Conservation (phyloP, 148 eudicot genomes). For the Cornus florida region DNA sequence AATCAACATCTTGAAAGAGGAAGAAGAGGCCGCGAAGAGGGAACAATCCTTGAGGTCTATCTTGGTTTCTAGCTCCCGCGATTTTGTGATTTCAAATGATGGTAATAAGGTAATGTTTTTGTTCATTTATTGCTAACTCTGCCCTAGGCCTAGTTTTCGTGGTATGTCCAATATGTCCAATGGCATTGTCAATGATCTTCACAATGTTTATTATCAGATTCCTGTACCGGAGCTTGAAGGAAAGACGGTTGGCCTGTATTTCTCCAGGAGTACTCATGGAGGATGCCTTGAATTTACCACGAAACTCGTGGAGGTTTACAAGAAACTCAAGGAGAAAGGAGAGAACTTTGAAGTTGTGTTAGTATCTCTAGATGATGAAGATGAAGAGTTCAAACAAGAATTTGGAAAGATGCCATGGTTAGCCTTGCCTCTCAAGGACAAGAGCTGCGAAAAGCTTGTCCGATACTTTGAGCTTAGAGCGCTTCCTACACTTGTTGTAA, state of each 20-base stretch:
- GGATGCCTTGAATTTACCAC: constrained; percentile 46
- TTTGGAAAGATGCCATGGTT: constrained; percentile 56
- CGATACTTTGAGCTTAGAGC: constrained; percentile 59
- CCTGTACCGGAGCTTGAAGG: constrained; percentile 77
- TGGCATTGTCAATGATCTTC: no score
- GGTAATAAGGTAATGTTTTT: constrained; percentile 4
- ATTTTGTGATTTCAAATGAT: constrained; percentile 11
- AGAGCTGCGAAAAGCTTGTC: constrained; percentile 48
- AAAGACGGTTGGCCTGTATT: constrained; percentile 67
- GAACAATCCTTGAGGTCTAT: constrained; percentile 17
- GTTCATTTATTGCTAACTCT: no score
- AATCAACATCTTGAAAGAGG: constrained; percentile 13
- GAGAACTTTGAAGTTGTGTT: constrained; percentile 65
- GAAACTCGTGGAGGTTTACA: constrained; percentile 46
- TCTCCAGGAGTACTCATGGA: constrained; percentile 35
- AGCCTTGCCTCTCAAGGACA: constrained; percentile 70
- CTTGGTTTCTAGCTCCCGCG: constrained; percentile 18
- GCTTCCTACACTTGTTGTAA: constrained; percentile 61
- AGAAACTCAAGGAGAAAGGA: constrained; percentile 49
- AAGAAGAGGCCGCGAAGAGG: constrained; percentile 15
- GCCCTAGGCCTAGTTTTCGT: no score
- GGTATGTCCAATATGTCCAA: no score
- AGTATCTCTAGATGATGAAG: constrained; percentile 66
- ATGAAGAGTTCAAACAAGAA: constrained; percentile 44
- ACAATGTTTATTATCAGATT: constrained; percentile 31